These are phyloP conservation scores for Acrodontium crateriforme DNA, from an alignment of 2,329 filamentous ascomycete genomes.

Conservation along the genomic window DNA sequence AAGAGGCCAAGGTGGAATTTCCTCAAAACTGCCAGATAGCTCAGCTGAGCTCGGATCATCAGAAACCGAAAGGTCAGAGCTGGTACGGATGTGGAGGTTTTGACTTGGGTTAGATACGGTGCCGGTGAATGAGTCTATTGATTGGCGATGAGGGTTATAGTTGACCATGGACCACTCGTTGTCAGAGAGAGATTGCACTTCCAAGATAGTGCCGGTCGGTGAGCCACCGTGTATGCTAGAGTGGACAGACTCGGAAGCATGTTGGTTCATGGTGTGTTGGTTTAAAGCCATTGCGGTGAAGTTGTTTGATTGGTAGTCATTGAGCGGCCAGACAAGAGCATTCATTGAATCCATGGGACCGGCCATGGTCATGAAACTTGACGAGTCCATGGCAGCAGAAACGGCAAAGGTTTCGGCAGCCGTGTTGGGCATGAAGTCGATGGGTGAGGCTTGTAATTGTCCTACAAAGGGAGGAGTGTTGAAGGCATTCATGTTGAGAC, in stretches of 20 bases:
- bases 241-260: slow-evolving; percentile 35
- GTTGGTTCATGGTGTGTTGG: slow-evolving; percentile 26
- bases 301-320: slow-evolving; percentile 60
- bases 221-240: slow-evolving; percentile 43
- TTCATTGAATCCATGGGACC: slow-evolving; percentile 33
- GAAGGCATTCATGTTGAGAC: slow-evolving; percentile 24
- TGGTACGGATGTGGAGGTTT: slow-evolving; percentile 74
- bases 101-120: slow-evolving; percentile 87
- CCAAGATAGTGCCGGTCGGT: slow-evolving; percentile 66
- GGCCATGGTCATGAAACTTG: slow-evolving; percentile 24
- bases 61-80: slow-evolving; percentile 72
- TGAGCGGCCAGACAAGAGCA: slow-evolving; percentile 28
- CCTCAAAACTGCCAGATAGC: slow-evolving; percentile 68
- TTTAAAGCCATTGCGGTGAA: slow-evolving; percentile 42
- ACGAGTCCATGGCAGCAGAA: slow-evolving; percentile 27
- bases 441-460: slow-evolving; percentile 31
- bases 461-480: slow-evolving; percentile 24
- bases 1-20: slow-evolving; percentile 57
- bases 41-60: slow-evolving; percentile 42
- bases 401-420: slow-evolving; percentile 26
- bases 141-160: slow-evolving; percentile 37
- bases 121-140: slow-evolving; percentile 46
- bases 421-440: slow-evolving; percentile 31
- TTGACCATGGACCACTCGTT: slow-evolving; percentile 80
- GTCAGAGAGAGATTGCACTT: slow-evolving; percentile 80